Base-by-base conservation (phyloP, 768 basidiomycete species). In the Tubosaeta sp. region DNA sequence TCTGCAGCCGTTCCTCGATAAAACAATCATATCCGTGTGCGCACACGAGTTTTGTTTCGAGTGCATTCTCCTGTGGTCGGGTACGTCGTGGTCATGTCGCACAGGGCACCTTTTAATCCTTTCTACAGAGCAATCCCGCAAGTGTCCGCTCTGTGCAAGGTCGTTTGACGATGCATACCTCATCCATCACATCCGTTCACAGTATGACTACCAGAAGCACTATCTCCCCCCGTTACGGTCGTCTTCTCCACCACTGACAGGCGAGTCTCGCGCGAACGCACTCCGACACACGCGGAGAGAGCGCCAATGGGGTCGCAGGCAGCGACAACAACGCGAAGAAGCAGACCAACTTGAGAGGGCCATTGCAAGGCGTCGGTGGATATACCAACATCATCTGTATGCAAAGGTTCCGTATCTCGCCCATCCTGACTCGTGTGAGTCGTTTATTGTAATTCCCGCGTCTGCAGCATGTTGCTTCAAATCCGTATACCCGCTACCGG, bases 1-100 rank as follows among this genome's bases (percentile, higher is more conserved):
- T 60, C 73, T 97, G 21, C 90, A 94, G 59, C 53, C 71, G 11
- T 73, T 94, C 46, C 72, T 76, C 13, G 91, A 96, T 70, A 74
- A 87, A 40, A 87, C 93, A 0, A 77, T 94, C 34, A 74, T 95
- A 22, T 90, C 92, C 1, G 77, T 74, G 8, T 96, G 94, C 67
- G 87, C 90, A 2, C 94, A 97, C 73, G 87, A 90, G 62, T 94
- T 94, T 62, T 97, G 94, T 61, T 95, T 95, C 57, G 88, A 90
- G 49, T 97, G 94, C 65, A 76, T 96, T 21, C 72, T 87, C 42
- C 70, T 93, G 1, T 95, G 93, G 94, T 80, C 87, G 47, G 85
- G 89, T 89, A 53, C 57, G 78, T 71, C n/a, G 13, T 9, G 11
- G 6, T n/a, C 2, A 10, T 27, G 24, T 7, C 12, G 12, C 25